Evolutionary conservation across 352 stramenopile genomes (phyloP), one percentile per base, ranked within the genome.

Genomic region (Pythium brachiatum): DNA sequence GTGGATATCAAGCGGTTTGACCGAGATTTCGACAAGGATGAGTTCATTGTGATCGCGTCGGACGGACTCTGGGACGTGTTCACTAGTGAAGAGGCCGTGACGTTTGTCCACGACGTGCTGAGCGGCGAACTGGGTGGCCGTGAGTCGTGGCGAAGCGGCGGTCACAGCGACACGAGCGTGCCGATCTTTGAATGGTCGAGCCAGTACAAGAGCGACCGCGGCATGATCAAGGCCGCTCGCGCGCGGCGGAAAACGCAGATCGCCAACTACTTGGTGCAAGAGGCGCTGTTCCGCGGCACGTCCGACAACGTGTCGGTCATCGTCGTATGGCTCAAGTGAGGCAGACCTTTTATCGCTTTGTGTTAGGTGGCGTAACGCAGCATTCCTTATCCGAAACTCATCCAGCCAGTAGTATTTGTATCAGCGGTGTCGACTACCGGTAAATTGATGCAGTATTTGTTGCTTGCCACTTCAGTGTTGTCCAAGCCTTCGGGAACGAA

Each of bases 41-140:
- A 97, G 52, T 98, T 98, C 58, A 91, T 97, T 68, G 93, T 98
- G 60, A 70, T 98, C 27, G 94, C 93, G 20, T 96, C 83, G 18
- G 94, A 98, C 57, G 94, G 94, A 0, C 75, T 98, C 2, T 98
- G 93, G 93, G 94, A 98, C 58, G 91, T 98, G 26, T 97, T 98
- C 60, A 90, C 75, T 12, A 97, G 82, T 55, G 88, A 96, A 34
- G 87, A 97, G 61, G 90, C 92, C 18, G 86, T 98, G 16, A 86
- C 86, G 34, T 98, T 97, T 69, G 90, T 98, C 36, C 81, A 95
- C 53, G 81, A 96, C 48, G 83, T 96, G 26, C 81, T 97, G 72
- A 86, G 79, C 23, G 89, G 87, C 26, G 85, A 93, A 52, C 57
- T 96, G 7, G 88, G 89, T 15, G 83, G 85, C 13, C 76, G 84